Evolutionary conservation across 805 yeast genomes (phyloP).

Genomic region (Yarrowia hollandica): DNA sequence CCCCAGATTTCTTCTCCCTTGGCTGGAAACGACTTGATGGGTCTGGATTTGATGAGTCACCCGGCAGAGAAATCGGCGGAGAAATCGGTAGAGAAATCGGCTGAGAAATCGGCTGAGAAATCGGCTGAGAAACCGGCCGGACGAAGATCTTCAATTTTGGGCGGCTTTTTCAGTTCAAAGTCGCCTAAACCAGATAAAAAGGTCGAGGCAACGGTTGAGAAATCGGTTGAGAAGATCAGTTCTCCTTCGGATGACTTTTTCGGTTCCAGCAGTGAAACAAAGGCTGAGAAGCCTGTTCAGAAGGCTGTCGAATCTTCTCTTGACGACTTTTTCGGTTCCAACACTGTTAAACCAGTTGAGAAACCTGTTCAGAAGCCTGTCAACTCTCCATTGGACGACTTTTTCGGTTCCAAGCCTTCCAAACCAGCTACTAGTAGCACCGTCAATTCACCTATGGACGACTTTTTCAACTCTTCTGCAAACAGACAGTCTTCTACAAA

Average conservation of each 20-base stretch:
- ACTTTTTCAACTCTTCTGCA: background rate
- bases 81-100: too few relatives aligned
- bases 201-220: too few relatives aligned
- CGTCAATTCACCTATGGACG: background rate
- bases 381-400: background rate
- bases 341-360: background rate
- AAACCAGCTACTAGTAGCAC: too few relatives aligned
- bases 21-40: background rate
- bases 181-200: background rate
- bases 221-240: too few relatives aligned
- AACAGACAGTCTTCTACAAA: too few relatives aligned
- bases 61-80: too few relatives aligned
- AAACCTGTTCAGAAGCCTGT: too few relatives aligned
- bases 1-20: constrained; percentile 11
- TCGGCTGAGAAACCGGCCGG: too few relatives aligned
- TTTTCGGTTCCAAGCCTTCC: background rate
- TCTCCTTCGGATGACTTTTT: background rate
- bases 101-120: too few relatives aligned
- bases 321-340: background rate
- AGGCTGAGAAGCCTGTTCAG: too few relatives aligned
- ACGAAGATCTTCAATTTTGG: too few relatives aligned
- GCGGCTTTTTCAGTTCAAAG: background rate
- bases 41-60: background rate
- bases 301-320: background rate
- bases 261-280: background rate